These are phyloP conservation scores for Mucor lusitanicus DNA, from an alignment of 371 early-diverging fungal species.

Conservation along the genomic window DNA sequence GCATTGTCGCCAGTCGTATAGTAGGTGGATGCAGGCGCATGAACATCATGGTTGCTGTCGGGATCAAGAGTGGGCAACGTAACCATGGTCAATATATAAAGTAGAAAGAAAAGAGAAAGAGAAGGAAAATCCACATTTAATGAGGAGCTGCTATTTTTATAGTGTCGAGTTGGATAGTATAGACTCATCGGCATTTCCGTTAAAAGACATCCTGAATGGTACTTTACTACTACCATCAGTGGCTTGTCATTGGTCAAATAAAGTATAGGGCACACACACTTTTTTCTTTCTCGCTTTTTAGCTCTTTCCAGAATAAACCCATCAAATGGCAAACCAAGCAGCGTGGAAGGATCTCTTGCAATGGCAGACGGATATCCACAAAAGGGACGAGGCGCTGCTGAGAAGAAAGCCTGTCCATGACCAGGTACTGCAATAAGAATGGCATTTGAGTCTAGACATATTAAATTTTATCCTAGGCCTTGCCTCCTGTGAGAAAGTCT, in stretches of 20 bases:
- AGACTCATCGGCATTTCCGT: neutral
- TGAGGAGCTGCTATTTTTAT: neutral
- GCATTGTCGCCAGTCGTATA: constrained; percentile 54
- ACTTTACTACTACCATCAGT: neutral
- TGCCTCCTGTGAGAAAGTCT: constrained; percentile 18
- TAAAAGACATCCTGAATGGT: neutral
- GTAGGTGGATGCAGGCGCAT: constrained; percentile 51
- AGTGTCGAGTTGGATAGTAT: neutral
- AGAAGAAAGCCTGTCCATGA: constrained; percentile 27
- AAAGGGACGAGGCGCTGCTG: constrained; percentile 14
- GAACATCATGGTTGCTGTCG: constrained; percentile 32
- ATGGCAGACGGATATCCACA: constrained; percentile 28
- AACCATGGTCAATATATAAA: constrained; percentile 15
- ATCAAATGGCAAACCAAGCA: neutral
- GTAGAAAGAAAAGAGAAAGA: neutral
- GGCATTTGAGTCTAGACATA: neutral
- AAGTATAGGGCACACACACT: neutral
- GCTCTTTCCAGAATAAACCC: neutral
- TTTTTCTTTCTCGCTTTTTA: neutral
- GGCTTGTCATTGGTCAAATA: constrained; percentile 4
- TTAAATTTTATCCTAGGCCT: constrained; percentile 9
- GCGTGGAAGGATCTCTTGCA: constrained; percentile 25
- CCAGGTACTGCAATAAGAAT: constrained; percentile 10
- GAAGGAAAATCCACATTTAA: neutral
- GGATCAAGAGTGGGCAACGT: constrained; percentile 12